Base-by-base conservation (phyloP, 441 rosid species). In the Syzygium syzygioides region DNA sequence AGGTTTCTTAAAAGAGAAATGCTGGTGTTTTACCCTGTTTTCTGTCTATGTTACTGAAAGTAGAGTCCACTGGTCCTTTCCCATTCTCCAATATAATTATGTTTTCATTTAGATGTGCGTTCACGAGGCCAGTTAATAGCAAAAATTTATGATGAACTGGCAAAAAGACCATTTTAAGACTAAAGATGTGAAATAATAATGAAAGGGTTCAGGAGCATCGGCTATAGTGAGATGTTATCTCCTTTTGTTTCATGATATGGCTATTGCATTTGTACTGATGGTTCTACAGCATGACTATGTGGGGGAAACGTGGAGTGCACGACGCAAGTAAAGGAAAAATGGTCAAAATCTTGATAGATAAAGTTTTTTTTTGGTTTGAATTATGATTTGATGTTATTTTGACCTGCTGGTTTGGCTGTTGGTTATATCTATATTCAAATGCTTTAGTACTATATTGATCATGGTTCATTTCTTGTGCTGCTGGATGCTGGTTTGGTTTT, bases 401-500 rank as follows among this genome's bases (percentile, higher is more conserved):
- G 28, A 23, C 28, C 41, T 76, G 83, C 26, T 41, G n/a, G n/a
- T 76, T 76, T 76, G 3, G 53, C 52, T 41, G 13, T 41, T 76
- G 54, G 85, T 37, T 87, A 37, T 53, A 32, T 87, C 52, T 76
- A 41, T 76, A 23, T 76, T 76, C 53, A 41, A 76, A 41, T 76
- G 6, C 50, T 37, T 76, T 76, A 20, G 83, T 23, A 6, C n/a
- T 76, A 23, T 76, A 76, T 76, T 76, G 23, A 76, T 76, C 10
- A 12, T 20, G 83, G 83, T 71, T 87, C 13, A 50, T 30, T 87
- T 87, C 84, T 86, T 66, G 55, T 89, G 62, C 86, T 54, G 88
- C 13, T 84, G 94, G 86, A 89, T 90, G 94, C 92, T 90, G 91
- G 89, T 89, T 88, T 92, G 94, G 85, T 86, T 87, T 90, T 92